Percentiles rank a stretch among this genome's conserved stretches.
These are phyloP conservation scores for Phytophthora palmivora DNA, from an alignment of 352 stramenopile species.

Conservation along the genomic window DNA sequence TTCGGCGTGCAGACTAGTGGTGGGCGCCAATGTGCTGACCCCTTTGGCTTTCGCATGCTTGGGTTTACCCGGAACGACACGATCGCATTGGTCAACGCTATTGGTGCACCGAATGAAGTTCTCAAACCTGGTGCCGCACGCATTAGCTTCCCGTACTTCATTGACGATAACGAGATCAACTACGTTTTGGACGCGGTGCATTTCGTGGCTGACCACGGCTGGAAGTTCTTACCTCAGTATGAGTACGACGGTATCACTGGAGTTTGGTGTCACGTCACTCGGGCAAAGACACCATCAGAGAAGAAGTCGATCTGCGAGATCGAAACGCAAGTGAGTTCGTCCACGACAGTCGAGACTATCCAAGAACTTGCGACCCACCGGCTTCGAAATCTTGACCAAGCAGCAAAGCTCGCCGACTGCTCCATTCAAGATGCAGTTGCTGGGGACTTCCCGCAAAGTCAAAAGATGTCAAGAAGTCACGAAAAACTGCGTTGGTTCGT, in stretches of 20 bases:
- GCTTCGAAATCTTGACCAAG: conserved; percentile 29
- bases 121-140: conserved; percentile 95
- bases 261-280: conserved; percentile 81
- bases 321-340: conserved; percentile 2
- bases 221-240: conserved; percentile 95
- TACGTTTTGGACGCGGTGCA: conserved; percentile 94
- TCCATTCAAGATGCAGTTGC: conserved; percentile 25
- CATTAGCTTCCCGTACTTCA: conserved; percentile 92
- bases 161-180: conserved; percentile 84
- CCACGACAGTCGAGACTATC: conserved; percentile 12
- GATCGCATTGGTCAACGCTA: conserved; percentile 75
- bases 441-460: conserved; percentile 10
- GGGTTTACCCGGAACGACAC: conserved; percentile 83
- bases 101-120: conserved; percentile 93
- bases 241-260: conserved; percentile 94
- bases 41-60: conserved; percentile 93
- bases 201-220: conserved; percentile 94
- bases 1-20: conserved; percentile 93
- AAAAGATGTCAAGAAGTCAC: conserved; percentile 27
- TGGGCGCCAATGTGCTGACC: conserved; percentile 90
- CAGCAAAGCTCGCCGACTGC: conserved; percentile 20
- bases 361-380: conserved; percentile 22
- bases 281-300: conserved; percentile 15
- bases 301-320: conserved; percentile 32
- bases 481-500: conserved; percentile 45